These are phyloP conservation scores for Haematococcus lacustris DNA, from an alignment of 139 green algal genomes.

Conservation along the genomic window DNA sequence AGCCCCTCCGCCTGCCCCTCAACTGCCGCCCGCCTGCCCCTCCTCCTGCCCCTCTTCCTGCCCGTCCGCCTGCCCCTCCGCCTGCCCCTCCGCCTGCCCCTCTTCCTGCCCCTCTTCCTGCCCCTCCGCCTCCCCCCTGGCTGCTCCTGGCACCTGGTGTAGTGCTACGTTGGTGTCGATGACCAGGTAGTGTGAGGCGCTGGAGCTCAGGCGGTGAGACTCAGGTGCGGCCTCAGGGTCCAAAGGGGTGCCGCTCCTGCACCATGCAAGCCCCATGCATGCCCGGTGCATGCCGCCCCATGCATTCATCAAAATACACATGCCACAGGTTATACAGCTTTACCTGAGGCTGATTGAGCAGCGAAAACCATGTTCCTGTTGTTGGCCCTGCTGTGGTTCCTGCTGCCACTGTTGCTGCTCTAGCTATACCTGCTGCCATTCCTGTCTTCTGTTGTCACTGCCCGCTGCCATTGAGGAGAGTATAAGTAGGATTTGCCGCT, in stretches of 20 bases:
- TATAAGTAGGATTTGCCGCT: too few relatives aligned
- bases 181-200: slow-evolving; percentile 74
- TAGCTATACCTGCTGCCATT: neutral
- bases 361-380: neutral
- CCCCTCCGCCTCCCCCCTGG: neutral
- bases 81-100: too few relatives aligned
- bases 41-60: too few relatives aligned
- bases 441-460: neutral
- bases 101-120: too few relatives aligned
- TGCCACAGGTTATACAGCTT: neutral
- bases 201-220: slow-evolving; percentile 47
- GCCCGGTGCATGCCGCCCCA: too few relatives aligned
- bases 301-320: neutral
- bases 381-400: neutral
- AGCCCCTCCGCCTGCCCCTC: too few relatives aligned
- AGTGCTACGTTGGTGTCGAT: slow-evolving; percentile 94
- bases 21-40: too few relatives aligned
- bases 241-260: slow-evolving; percentile 58
- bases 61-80: too few relatives aligned
- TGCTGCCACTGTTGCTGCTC: neutral
- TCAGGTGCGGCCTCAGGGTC: slow-evolving; percentile 58
- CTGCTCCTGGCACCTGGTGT: slow-evolving; percentile 49
- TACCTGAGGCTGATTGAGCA: neutral
- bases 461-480: too few relatives aligned
- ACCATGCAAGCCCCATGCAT: too few relatives aligned